These are phyloP conservation scores for Stemphylium beticola DNA, from an alignment of 2,329 filamentous ascomycete genomes.

Conservation along the genomic window DNA sequence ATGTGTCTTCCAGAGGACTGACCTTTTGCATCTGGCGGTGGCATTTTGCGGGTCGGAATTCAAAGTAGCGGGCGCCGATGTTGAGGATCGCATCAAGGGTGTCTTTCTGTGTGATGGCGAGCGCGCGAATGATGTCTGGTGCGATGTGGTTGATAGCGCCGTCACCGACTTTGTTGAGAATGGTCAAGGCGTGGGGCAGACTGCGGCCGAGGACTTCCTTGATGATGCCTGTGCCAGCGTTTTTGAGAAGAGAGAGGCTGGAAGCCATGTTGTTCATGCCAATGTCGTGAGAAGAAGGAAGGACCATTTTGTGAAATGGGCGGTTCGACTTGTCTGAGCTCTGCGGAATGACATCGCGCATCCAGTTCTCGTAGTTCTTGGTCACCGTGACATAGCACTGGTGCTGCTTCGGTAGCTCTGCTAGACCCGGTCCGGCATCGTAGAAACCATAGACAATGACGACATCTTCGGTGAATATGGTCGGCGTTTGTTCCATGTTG, in stretches of 20 bases:
- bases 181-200: conserved; percentile 29
- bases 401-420: conserved; percentile 53
- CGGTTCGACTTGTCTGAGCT: conserved; percentile 49
- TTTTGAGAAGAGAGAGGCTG: conserved; percentile 49
- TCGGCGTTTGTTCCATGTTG: conserved; percentile 38
- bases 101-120: conserved; percentile 61
- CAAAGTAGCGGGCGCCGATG: conserved; percentile 60
- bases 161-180: conserved; percentile 40
- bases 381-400: conserved; percentile 54
- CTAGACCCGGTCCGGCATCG: conserved; percentile 54
- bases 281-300: conserved; percentile 57
- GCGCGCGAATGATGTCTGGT: conserved; percentile 55
- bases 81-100: conserved; percentile 52
- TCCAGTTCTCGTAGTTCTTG: conserved; percentile 54
- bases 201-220: conserved; percentile 39
- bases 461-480: conserved; percentile 44
- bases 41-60: conserved; percentile 59
- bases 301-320: conserved; percentile 53
- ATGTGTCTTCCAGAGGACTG: conserved; percentile 51
- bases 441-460: conserved; percentile 58
- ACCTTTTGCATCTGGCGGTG: conserved; percentile 50
- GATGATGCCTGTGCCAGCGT: conserved; percentile 41
- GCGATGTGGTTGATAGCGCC: conserved; percentile 38
- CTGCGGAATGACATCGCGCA: conserved; percentile 51
- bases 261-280: conserved; percentile 61